Evolutionary conservation across 352 stramenopile genomes (phyloP).

Genomic region (Phytophthora pistaciae): DNA sequence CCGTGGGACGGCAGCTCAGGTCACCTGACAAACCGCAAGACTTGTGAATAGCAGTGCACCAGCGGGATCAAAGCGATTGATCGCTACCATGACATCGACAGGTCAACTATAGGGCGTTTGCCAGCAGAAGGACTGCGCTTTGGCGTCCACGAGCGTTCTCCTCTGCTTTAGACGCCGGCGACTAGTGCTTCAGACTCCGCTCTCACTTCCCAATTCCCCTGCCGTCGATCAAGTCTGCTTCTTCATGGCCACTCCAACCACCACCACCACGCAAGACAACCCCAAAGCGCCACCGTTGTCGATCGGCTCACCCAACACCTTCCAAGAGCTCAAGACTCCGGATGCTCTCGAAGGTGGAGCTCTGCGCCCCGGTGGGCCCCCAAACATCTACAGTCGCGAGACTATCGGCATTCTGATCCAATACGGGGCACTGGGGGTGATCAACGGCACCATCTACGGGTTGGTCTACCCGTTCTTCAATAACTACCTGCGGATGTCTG

Average conservation of each 20-base stretch:
- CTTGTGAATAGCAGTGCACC: conserved; percentile 43
- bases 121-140: not conserved
- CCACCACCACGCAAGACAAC: conserved; percentile 10
- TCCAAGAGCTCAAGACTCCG: conserved; percentile 45
- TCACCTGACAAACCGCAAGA: conserved; percentile 31
- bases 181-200: not conserved
- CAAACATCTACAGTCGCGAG: conserved; percentile 47
- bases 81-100: conserved; percentile 20
- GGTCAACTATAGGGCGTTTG: not conserved
- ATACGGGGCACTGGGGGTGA: conserved; percentile 52
- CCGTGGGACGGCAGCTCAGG: conserved; percentile 27
- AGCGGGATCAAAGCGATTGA: conserved; percentile 19
- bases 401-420: conserved; percentile 53
- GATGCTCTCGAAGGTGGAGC: conserved; percentile 44
- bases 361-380: conserved; percentile 40
- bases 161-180: not conserved
- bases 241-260: conserved; percentile 15
- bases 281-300: conserved; percentile 15
- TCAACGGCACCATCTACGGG: conserved; percentile 57
- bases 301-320: conserved; percentile 24
- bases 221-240: conserved; percentile 12
- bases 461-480: conserved; percentile 52
- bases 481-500: conserved; percentile 50
- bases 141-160: not conserved
- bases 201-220: conserved; percentile 30